Conservation (phyloP, 495 filamentous ascomycete species). For the Aspergillus asperescens region DNA sequence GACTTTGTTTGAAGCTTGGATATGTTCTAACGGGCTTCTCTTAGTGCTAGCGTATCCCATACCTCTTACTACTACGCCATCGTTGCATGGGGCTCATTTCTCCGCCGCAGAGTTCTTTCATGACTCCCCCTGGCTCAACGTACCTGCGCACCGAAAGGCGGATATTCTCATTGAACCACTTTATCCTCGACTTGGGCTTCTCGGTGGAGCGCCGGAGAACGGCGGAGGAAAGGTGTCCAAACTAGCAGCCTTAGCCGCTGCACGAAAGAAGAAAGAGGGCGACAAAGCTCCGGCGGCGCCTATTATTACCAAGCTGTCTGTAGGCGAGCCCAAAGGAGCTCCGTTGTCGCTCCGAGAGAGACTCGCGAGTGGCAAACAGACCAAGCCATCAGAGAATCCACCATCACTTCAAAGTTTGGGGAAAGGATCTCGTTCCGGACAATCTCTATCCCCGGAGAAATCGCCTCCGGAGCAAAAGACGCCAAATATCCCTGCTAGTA, state of each 20-base stretch:
- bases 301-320: conserved; percentile 16
- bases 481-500: conserved; percentile 1
- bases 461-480: conserved; percentile 17
- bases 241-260: conserved; percentile 81
- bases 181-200: conserved; percentile 55
- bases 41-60: conserved; percentile 37
- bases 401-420: conserved; percentile 23
- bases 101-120: conserved; percentile 62
- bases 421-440: conserved; percentile 18
- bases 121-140: conserved; percentile 80
- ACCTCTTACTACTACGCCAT: conserved; percentile 12
- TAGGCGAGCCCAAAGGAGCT: conserved; percentile 20
- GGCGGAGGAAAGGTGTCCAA: conserved; percentile 69
- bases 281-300: conserved; percentile 45
- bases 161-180: conserved; percentile 60
- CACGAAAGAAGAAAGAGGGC: conserved; percentile 71
- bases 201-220: conserved; percentile 65
- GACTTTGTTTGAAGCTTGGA: conserved; percentile 31
- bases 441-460: conserved; percentile 18
- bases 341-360: conserved; percentile 34
- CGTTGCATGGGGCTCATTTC: conserved; percentile 26
- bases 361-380: conserved; percentile 29
- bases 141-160: conserved; percentile 63
- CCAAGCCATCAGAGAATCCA: conserved; percentile 26
- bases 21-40: conserved; percentile 42